Percentiles rank a stretch among this genome's conserved stretches.
Conservation (phyloP, 2,329 filamentous ascomycete genomes). For the Myriosclerotinia curreyana region DNA sequence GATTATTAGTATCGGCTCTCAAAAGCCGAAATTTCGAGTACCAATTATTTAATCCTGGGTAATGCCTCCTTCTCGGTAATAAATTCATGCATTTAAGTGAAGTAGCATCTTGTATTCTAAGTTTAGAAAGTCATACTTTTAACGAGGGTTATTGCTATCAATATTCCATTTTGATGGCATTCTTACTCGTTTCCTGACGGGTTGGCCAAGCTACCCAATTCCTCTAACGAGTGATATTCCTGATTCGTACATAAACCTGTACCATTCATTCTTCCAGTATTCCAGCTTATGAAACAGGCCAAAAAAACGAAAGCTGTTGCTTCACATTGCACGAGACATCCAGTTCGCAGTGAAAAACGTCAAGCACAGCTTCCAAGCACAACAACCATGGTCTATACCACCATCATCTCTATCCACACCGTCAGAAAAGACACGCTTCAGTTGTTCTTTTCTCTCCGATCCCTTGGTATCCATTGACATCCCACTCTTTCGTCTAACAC, state of each 20-base stretch:
- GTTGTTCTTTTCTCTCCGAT: background rate
- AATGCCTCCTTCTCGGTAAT: background rate
- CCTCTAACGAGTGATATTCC: background rate
- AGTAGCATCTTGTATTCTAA: background rate
- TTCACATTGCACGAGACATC: constrained; percentile 17
- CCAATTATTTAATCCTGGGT: too few species aligned
- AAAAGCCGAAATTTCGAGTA: background rate
- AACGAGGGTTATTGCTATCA: background rate
- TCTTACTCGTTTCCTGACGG: too few species aligned
- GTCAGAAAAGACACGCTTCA: background rate
- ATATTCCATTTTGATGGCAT: background rate
- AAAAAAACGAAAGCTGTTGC: too few species aligned
- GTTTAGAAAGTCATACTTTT: background rate
- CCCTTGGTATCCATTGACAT: background rate
- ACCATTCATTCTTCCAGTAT: background rate
- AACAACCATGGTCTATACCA: constrained; percentile 3
- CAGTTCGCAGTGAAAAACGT: background rate
- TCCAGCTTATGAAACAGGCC: background rate
- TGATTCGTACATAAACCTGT: background rate
- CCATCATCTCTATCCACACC: background rate
- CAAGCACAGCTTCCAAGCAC: constrained; percentile 13
- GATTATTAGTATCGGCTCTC: background rate
- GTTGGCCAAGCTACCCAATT: background rate
- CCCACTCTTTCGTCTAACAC: background rate
- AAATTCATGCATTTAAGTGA: background rate